Evolutionary conservation across 177 flowering plant species (phyloP), one percentile per base, ranked within the genome.

Genomic region (Vitis hybrid): DNA sequence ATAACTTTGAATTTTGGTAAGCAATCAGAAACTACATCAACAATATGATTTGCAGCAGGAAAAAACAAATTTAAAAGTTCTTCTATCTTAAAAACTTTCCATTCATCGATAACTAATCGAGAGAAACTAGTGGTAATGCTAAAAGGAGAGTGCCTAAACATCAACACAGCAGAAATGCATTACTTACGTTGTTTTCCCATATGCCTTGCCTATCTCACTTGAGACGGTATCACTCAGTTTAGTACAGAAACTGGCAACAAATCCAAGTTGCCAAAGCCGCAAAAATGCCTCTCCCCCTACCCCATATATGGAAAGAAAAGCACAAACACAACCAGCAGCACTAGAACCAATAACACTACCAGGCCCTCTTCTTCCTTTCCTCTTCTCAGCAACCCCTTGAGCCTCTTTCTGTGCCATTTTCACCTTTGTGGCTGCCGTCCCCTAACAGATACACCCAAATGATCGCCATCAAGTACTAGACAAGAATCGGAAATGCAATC

Each of bases 241-340:
- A 32, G 99, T 96, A 75, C 99, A 96, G 70, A 91, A 96, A 81
- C 98, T 96, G 49, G 98, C 93, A 62, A 91, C 91, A 83, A 96
- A 96, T 0, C 92, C 99, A 40, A 96, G 97, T 73, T 67, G 78
- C 89, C 90, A 92, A 34, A 96, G 83, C 49, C 63, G 84, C 55
- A 83, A 68, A 75, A 81, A 78, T 50, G 87, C 81, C 14, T 62
- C 60, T 7, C 97, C 97, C 19, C 97, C 97, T 2, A 84, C 79
- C 62, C 91, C 91, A 77, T 68, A 81, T 60, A 96, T 90, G 15
- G 90, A 85, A 50, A 92, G 83, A 69, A 86, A 75, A 51, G 97
- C 97, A 82, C 97, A 96, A 52, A 96, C 87, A 77, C 98, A 96
- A 59, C 98, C 99, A 71, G 99, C 98, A 72, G 98, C 93, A 84